A percentile compares a stretch with the other conserved stretches of the same genome.
These are phyloP conservation scores for Hibiscus trionum DNA, from an alignment of 345 rosid species.

Conservation along the genomic window DNA sequence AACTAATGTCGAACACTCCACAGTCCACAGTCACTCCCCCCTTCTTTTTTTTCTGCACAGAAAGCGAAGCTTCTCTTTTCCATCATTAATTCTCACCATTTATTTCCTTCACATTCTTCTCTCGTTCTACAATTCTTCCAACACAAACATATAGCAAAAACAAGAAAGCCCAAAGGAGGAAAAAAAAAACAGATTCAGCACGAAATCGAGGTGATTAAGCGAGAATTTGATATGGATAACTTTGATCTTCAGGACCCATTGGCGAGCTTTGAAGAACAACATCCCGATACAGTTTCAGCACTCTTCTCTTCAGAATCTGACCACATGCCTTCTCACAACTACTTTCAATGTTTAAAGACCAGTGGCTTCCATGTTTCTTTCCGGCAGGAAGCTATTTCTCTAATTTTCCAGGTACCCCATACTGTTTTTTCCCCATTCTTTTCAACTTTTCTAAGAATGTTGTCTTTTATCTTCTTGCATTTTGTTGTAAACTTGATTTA, in stretches of 20 bases:
- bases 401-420: conserved; percentile 28
- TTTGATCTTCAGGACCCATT: conserved; percentile 42
- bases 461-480: background rate
- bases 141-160: background rate
- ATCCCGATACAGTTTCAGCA: conserved; percentile 11
- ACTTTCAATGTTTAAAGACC: conserved; percentile 16
- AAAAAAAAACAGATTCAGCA: background rate
- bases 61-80: conserved; percentile 42
- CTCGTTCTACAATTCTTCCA: background rate
- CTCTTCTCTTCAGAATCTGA: conserved; percentile 40
- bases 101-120: conserved; percentile 8
- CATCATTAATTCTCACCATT: conserved; percentile 14
- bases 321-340: conserved; percentile 33
- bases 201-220: background rate
- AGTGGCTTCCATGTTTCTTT: conserved; percentile 18
- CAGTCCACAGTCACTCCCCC: background rate
- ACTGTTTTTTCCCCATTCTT: background rate
- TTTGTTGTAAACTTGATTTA: conserved; percentile 10
- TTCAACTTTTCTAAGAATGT: background rate
- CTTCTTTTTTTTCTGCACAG: conserved; percentile 23
- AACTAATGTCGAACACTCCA: conserved; percentile 15
- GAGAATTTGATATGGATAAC: conserved; percentile 13
- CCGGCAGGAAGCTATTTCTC: conserved; percentile 40
- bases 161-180: background rate
- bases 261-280: conserved; percentile 20